Conservation (phyloP, 2,329 filamentous ascomycete species). For the Achaetomium macrosporum region DNA sequence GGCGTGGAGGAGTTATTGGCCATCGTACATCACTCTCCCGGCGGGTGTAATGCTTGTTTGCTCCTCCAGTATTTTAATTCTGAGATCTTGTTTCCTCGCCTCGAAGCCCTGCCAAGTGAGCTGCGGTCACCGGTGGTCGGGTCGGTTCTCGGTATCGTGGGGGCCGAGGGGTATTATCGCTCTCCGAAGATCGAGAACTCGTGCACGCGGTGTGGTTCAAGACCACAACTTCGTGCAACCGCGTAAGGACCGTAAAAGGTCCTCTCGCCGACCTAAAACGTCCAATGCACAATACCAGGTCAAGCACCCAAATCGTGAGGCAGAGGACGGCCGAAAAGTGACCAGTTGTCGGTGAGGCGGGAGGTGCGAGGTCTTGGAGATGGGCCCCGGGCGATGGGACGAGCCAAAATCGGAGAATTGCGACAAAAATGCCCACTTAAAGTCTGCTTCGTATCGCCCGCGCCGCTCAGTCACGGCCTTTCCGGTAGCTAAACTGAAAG, state of each 20-base stretch:
- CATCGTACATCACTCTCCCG: constrained; percentile 40
- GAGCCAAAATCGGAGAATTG: not conserved
- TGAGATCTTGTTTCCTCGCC: not conserved
- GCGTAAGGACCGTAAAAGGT: not conserved
- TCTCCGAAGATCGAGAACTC: not conserved
- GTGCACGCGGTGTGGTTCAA: not conserved
- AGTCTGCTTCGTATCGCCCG: not conserved
- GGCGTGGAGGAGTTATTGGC: constrained; percentile 53
- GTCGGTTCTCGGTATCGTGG: constrained; percentile 4
- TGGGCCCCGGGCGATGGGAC: not conserved
- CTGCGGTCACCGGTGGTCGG: not conserved
- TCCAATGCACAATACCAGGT: not conserved
- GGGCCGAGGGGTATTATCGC: not conserved
- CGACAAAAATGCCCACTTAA: not conserved
- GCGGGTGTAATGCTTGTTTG: not conserved
- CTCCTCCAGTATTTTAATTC: not conserved
- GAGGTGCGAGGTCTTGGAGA: not conserved
- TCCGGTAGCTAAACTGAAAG: not conserved
- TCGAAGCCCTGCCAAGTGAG: not conserved
- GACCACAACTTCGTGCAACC: constrained; percentile 9
- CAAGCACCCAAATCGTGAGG: not conserved
- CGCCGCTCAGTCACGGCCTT: not conserved
- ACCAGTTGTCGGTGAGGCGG: not conserved
- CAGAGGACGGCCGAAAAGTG: not conserved
- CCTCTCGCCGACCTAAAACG: constrained; percentile 3